These are phyloP conservation scores for Monilinia polystroma DNA, from an alignment of 2,329 filamentous ascomycete genomes.

Conservation along the genomic window DNA sequence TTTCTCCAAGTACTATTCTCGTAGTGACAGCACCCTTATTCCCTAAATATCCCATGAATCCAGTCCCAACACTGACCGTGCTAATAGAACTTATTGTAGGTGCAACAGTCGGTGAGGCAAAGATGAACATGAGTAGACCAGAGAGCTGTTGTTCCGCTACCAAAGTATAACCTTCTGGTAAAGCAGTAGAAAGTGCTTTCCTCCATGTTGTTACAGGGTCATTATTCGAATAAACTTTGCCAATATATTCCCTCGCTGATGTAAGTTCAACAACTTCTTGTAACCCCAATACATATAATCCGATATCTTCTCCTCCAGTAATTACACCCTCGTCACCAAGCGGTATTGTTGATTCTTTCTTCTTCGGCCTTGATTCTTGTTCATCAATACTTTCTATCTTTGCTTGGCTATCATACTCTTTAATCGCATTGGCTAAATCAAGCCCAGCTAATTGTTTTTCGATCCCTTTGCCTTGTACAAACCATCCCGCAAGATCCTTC, in stretches of 20 bases:
- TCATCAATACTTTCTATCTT: slow-evolving; percentile 47
- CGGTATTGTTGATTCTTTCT: slow-evolving; percentile 46
- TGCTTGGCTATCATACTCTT: slow-evolving; percentile 37
- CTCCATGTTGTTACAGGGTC: slow-evolving; percentile 77
- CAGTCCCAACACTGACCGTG: slow-evolving; percentile 81
- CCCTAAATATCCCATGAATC: slow-evolving; percentile 87
- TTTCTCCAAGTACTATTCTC: slow-evolving; percentile 82
- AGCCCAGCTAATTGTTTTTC: slow-evolving; percentile 61
- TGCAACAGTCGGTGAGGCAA: slow-evolving; percentile 74
- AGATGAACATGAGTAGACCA: slow-evolving; percentile 80
- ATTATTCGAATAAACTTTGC: slow-evolving; percentile 69
- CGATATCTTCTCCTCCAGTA: slow-evolving; percentile 67
- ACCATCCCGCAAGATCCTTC: slow-evolving; percentile 86
- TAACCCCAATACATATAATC: slow-evolving; percentile 83
- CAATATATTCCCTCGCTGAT: slow-evolving; percentile 74
- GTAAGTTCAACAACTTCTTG: slow-evolving; percentile 91
- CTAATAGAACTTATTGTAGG: slow-evolving; percentile 78
- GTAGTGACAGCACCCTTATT: slow-evolving; percentile 91
- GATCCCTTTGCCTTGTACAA: slow-evolving; percentile 72
- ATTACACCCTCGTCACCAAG: slow-evolving; percentile 44
- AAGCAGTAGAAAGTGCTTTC: slow-evolving; percentile 65
- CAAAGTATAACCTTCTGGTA: slow-evolving; percentile 75
- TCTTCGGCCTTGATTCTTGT: slow-evolving; percentile 48
- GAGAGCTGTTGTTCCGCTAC: slow-evolving; percentile 82
- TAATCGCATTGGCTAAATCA: slow-evolving; percentile 45